Conservation (phyloP, 2,329 filamentous ascomycete species). For the Claviceps sorghi region DNA sequence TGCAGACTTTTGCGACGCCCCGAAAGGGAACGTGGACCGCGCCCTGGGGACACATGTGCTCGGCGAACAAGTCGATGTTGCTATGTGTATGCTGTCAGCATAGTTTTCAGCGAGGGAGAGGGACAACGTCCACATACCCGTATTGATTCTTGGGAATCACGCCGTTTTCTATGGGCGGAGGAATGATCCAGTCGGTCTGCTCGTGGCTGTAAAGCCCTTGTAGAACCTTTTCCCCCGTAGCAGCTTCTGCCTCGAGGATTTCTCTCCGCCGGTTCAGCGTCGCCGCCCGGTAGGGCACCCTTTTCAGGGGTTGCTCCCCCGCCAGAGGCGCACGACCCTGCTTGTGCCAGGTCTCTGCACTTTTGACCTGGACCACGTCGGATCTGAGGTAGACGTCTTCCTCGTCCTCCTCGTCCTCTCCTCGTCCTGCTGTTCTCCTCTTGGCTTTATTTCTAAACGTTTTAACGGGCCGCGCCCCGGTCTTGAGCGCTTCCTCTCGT, state of each 20-base stretch:
- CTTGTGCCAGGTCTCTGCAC: slow-evolving; percentile 94
- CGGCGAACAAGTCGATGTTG: slow-evolving; percentile 91
- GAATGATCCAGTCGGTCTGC: slow-evolving; percentile 94
- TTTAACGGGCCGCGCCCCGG: slow-evolving; percentile 53
- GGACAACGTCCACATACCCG: slow-evolving; percentile 30
- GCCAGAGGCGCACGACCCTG: slow-evolving; percentile 65
- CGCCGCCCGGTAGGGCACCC: slow-evolving; percentile 79
- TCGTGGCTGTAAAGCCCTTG: slow-evolving; percentile 73
- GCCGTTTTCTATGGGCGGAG: slow-evolving; percentile 68
- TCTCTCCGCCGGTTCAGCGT: slow-evolving; percentile 78
- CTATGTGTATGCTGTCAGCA: slow-evolving; percentile 13
- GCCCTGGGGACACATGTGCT: slow-evolving; percentile 77
- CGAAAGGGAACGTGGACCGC: slow-evolving; percentile 72
- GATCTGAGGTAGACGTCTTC: slow-evolving; percentile 69
- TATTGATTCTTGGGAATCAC: slow-evolving; percentile 88
- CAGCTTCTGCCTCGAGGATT: slow-evolving; percentile 69
- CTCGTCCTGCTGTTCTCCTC: slow-evolving; percentile 31
- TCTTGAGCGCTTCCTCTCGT: slow-evolving; percentile 74
- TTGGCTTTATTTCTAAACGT: slow-evolving; percentile 63
- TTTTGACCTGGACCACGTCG: slow-evolving; percentile 76
- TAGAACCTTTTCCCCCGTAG: slow-evolving; percentile 66
- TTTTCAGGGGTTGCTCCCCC: slow-evolving; percentile 65
- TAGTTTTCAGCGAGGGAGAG: neutral
- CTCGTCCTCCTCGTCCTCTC: slow-evolving; percentile 37
- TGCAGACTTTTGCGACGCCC: slow-evolving; percentile 66